Evolutionary conservation across 2,329 filamentous ascomycete species (phyloP).

Genomic region (Colletotrichum sidae): DNA sequence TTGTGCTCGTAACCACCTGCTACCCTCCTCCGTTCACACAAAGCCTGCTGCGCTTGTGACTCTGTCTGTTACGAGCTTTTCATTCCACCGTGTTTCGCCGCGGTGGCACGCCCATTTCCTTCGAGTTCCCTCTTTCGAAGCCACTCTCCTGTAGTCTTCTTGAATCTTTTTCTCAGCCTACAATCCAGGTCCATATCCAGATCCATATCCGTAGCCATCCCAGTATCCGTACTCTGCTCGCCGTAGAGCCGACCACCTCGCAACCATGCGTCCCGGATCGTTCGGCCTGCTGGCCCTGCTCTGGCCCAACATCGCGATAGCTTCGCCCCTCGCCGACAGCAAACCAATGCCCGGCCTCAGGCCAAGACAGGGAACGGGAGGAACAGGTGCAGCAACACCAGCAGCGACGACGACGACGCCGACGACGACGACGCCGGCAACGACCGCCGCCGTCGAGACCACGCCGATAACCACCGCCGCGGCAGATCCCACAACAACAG

Average conservation of each 20-base stretch:
- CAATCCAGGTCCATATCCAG: not conserved
- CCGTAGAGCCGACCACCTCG: slow-evolving; percentile 23
- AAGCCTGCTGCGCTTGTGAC: slow-evolving; percentile 1
- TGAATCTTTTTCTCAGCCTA: not conserved
- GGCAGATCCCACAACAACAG: slow-evolving; percentile 19
- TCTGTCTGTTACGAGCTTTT: slow-evolving; percentile 20
- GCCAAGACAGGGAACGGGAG: slow-evolving; percentile 18
- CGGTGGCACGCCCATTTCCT: slow-evolving; percentile 20
- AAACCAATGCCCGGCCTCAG: slow-evolving; percentile 24
- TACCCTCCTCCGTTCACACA: not conserved
- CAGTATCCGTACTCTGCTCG: not conserved
- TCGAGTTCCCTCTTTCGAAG: slow-evolving; percentile 1
- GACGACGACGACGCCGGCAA: slow-evolving; percentile 8
- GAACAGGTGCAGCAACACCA: slow-evolving; percentile 7
- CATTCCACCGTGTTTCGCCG: slow-evolving; percentile 32
- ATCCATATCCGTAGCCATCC: not conserved
- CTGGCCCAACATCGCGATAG: slow-evolving; percentile 21
- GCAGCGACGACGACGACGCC: slow-evolving; percentile 11
- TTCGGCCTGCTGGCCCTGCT: slow-evolving; percentile 33
- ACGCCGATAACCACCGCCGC: slow-evolving; percentile 5
- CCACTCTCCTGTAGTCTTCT: not conserved
- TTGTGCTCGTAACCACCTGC: slow-evolving; percentile 1
- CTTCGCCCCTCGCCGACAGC: slow-evolving; percentile 17
- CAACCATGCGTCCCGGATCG: slow-evolving; percentile 30
- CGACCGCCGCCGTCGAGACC: slow-evolving; percentile 5